Evolutionary conservation across 805 yeast genomes (phyloP), one percentile per base, ranked within the genome.

Genomic region (Ascoidea asiatica): DNA sequence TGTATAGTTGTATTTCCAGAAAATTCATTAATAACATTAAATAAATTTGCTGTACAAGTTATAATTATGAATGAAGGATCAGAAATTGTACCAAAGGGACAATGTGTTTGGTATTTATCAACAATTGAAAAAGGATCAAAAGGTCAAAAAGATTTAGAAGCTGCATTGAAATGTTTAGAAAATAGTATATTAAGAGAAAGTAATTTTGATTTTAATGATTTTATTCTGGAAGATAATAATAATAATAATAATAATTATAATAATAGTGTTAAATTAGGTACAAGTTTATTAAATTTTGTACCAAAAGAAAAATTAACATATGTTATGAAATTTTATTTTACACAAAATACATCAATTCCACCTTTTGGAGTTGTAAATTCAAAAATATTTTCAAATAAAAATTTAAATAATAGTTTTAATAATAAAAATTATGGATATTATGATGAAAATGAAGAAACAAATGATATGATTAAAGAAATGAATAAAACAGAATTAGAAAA

Each of bases 1-100:
- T 84, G 96, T 0, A 70, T 89, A 33, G 95, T 90, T 23, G 95
- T 88, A 1, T 90, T 92, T 69, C 97, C 98, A 18, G 89, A 95
- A n/a, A 74, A 75, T 17, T 78, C 95, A 1, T 69, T 90, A 45
- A 72, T 80, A 19, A 68, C 77, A 13, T 54, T 67, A 43, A 90
- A 92, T 59, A 66, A 65, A 46, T 71, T 66, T 51, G 85, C 92
- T 6, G 92, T 90, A 36, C 97, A 89, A 62, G 90, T 81, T 4
- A 65, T 90, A 38, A 86, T 92, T 33, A 78, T 86, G 69, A 95
- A 95, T 43, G 78, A 88, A 5, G 92, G 87, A 7, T 69, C 90
- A 1, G 96, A 95, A 17, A 80, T 83, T 52, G 87, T 95, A 52
- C 94, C 96, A 2, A 59, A 59, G n/a, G 92, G 85, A 38, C 89